phyloP scores from a whole-genome alignment of 805 yeast species.

The Cyberlindnera japonica region DNA sequence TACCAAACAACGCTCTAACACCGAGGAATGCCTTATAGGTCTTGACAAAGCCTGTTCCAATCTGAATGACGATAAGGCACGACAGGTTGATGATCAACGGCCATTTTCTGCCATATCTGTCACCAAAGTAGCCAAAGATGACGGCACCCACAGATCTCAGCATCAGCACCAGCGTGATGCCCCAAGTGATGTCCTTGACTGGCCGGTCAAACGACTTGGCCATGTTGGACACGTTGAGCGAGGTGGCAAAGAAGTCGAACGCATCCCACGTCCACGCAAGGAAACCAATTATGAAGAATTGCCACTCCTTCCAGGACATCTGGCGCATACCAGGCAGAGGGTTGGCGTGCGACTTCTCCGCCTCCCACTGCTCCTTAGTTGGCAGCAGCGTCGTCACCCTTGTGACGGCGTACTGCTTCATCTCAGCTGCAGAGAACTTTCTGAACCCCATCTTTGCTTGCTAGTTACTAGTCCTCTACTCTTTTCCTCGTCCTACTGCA shows the following conservation, averaged over 20 bases:
- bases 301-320: slow-evolving; percentile 51
- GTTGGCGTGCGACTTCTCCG: slow-evolving; percentile 43
- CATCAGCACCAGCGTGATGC: slow-evolving; percentile 62
- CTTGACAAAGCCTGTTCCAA: slow-evolving; percentile 59
- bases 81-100: slow-evolving; percentile 47
- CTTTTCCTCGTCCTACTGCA: too few relatives aligned
- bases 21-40: slow-evolving; percentile 56
- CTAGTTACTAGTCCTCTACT: too few relatives aligned
- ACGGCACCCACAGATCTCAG: slow-evolving; percentile 63
- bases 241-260: slow-evolving; percentile 57
- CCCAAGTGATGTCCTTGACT: slow-evolving; percentile 53
- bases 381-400: slow-evolving; percentile 50
- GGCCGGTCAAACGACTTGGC: slow-evolving; percentile 42
- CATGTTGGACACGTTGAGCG: slow-evolving; percentile 45
- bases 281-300: slow-evolving; percentile 49
- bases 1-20: slow-evolving; percentile 62
- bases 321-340: slow-evolving; percentile 56
- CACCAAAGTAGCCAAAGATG: slow-evolving; percentile 55
- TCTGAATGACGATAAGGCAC: slow-evolving; percentile 49
- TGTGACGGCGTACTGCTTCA: slow-evolving; percentile 27
- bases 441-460: slow-evolving; percentile 15
- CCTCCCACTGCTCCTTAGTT: slow-evolving; percentile 35
- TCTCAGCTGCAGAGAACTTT: slow-evolving; percentile 7
- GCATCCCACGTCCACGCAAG: slow-evolving; percentile 66
- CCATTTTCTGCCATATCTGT: slow-evolving; percentile 57